Percentiles rank a stretch among this genome's conserved stretches.
These are phyloP conservation scores for Cryptococcus wingfieldii DNA, from an alignment of 1,284 basidiomycete genomes.

Conservation along the genomic window DNA sequence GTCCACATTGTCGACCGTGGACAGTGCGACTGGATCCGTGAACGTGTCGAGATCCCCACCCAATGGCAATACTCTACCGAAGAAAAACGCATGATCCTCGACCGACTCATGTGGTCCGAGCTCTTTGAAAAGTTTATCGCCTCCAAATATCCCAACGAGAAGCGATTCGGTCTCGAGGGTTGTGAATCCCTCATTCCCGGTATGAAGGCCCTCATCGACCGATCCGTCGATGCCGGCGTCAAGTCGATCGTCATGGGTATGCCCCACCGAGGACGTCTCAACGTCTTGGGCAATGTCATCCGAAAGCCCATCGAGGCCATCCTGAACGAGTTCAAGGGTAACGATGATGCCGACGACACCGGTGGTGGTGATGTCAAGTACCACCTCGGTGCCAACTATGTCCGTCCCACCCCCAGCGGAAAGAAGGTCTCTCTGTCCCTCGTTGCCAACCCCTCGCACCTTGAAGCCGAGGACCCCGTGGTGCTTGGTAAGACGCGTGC, in stretches of 20 bases:
- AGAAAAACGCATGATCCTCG: conserved; percentile 98
- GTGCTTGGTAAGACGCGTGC: conserved; percentile 97
- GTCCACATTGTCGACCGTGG: conserved; percentile 98
- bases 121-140: conserved; percentile 98
- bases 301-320: conserved; percentile 98
- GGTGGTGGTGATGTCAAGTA: conserved; percentile 99
- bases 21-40: conserved; percentile 98
- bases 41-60: conserved; percentile 90
- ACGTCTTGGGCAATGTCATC: conserved; percentile 97
- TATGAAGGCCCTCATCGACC: conserved; percentile 98
- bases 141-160: conserved; percentile 98
- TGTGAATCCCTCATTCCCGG: conserved; percentile 97
- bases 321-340: conserved; percentile 83
- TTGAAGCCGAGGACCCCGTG: conserved; percentile 95
- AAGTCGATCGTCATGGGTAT: conserved; percentile 97
- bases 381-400: conserved; percentile 98
- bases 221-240: conserved; percentile 92
- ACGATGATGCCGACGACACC: conserved; percentile 65
- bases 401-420: conserved; percentile 94
- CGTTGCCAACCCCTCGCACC: conserved; percentile 97
- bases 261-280: conserved; percentile 98
- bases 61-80: conserved; percentile 99
- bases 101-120: conserved; percentile 99
- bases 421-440: conserved; percentile 97
- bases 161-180: conserved; percentile 98